Conservation (phyloP, 225 moss, liverwort and hornwort species). For the Takakia lepidozioides region DNA sequence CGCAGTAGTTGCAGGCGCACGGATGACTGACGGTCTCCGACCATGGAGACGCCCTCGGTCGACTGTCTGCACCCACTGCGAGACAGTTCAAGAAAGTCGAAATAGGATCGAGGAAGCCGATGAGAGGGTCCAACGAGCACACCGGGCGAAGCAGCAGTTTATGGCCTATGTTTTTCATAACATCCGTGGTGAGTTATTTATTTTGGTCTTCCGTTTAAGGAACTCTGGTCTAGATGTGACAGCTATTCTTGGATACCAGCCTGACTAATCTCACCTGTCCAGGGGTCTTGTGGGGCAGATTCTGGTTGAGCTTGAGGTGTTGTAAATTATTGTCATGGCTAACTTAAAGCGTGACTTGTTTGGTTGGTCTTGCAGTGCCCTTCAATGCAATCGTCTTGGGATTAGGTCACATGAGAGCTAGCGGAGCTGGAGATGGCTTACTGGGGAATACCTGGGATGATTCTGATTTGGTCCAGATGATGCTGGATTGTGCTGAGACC, state of each 20-base stretch:
- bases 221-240: background rate
- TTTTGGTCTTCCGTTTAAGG: background rate
- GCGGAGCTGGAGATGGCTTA: conserved; percentile 31
- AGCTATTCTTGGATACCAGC: background rate
- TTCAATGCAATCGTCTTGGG: conserved; percentile 82
- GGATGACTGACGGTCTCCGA: conserved; percentile 29
- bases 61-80: conserved; percentile 26
- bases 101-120: conserved; percentile 40
- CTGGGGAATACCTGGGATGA: conserved; percentile 35
- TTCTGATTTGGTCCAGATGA: conserved; percentile 76
- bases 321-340: background rate
- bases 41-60: no score
- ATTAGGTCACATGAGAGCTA: conserved; percentile 59
- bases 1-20: conserved; percentile 22
- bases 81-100: conserved; percentile 13
- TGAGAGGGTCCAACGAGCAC: conserved; percentile 58
- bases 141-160: conserved; percentile 66
- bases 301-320: no score
- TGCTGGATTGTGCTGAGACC: conserved; percentile 77
- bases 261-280: background rate
- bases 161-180: conserved; percentile 85
- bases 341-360: no score
- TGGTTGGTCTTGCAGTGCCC: conserved; percentile 31
- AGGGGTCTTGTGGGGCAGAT: no score
- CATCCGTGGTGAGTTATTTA: conserved; percentile 41